Base-by-base conservation (phyloP, 1,284 basidiomycete species). In the Pseudozyma pruni region DNA sequence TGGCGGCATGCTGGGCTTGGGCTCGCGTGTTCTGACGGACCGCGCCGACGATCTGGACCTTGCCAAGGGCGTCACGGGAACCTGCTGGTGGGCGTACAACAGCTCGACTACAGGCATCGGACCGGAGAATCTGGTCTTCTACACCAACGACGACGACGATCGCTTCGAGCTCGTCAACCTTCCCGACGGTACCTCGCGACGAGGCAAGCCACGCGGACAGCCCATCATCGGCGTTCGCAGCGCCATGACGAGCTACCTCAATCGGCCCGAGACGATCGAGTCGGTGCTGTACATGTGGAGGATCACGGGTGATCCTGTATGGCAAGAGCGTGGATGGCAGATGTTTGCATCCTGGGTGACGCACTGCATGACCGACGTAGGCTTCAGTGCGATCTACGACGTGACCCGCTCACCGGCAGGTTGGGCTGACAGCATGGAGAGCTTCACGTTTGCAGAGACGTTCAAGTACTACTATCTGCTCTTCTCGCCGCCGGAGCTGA, bases 271-370 rank as follows among this genome's bases (percentile, higher is more conserved):
- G 76, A 86, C 86, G 16, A 87, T 87, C 75, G 87, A 87, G 80
- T 84, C 82, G 22, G 85, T 87, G 27, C 85, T 86, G 59, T 83
- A 81, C 74, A 86, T 86, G 85, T 87, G 84, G 78, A 83, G 86
- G 38, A 72, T 87, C 23, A 87, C 86, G 1, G 87, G 86, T 19
- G 86, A 87, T 75, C 75, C 78, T 7, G 83, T 83, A 55, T 87
- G 86, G 86, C 68, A 77, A 60, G 86, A 87, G 53, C 82, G 84
- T 35, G 87, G 86, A 4, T 88, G 87, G 87, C 83, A 85, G 64
- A 87, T 87, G 87, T 88, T 87, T 55, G 83, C 83, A 6, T 83
- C 83, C 9, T 87, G 86, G 86, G 84, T 86, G 51, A 81, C 83
- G 53, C 78, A 83, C 47, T 68, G 77, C 31, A 78, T 84, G 51